A percentile compares a stretch with the other conserved stretches of the same genome.
Evolutionary conservation across 345 rosid genomes (phyloP).

Genomic region (Sapria himalayana): DNA sequence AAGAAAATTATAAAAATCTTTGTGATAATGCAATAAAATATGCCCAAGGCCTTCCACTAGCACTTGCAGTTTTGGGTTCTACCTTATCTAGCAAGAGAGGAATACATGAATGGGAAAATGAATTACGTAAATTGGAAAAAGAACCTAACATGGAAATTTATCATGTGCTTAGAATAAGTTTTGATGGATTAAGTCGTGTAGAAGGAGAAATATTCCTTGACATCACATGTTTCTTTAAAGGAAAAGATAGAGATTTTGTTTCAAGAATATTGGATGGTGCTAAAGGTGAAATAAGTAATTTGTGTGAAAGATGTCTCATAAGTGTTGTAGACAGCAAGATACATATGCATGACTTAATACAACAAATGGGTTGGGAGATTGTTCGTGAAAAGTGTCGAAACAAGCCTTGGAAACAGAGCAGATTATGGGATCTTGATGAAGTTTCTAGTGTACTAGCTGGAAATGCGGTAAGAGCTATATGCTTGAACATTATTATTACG

Average conservation of each 20-base stretch:
- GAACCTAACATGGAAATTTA: not conserved
- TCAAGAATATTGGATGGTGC: not conserved
- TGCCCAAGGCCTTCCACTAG: constrained; percentile 7
- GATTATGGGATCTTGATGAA: constrained; percentile 1
- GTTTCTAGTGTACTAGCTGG: no score
- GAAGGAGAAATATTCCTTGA: constrained; percentile 4
- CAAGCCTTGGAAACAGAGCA: constrained; percentile 8
- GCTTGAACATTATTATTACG: no score
- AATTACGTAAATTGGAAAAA: not conserved
- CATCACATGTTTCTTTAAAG: constrained; percentile 7
- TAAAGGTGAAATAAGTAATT: not conserved
- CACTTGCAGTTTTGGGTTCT: constrained; percentile 8
- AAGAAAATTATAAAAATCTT: not conserved
- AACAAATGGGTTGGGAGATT: constrained; percentile 19
- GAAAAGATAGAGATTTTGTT: not conserved
- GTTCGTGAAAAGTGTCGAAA: constrained; percentile 1
- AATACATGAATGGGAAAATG: constrained; percentile 4
- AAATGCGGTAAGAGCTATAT: no score
- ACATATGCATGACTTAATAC: constrained; percentile 18
- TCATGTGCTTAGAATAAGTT: constrained; percentile 3
- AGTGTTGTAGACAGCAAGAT: constrained; percentile 8
- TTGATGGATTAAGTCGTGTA: constrained; percentile 2
- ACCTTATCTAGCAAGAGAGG: constrained; percentile 2
- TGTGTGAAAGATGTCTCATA: constrained; percentile 7
- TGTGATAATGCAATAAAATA: not conserved